A percentile compares a stretch with the other conserved stretches of the same genome.
These are phyloP conservation scores for Diplosphaera chodatii DNA, from an alignment of 139 green algal genomes.

Conservation along the genomic window DNA sequence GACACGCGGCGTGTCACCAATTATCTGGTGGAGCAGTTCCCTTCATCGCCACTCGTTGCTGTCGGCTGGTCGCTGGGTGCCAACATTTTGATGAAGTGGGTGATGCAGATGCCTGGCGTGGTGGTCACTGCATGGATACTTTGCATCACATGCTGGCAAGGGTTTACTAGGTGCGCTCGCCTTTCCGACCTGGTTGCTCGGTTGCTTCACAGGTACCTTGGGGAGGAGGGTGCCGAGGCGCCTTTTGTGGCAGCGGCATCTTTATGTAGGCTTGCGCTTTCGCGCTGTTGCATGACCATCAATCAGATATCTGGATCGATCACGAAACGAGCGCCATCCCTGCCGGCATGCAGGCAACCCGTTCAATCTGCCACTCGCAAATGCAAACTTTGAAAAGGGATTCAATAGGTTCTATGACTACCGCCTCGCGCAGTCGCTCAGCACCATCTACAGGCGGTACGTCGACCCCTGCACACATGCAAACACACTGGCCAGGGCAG, in stretches of 20 bases:
- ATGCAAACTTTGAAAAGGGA: background rate
- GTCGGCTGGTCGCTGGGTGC: background rate
- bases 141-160: no score
- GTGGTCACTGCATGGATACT: no score
- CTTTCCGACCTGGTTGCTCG: background rate
- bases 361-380: constrained; percentile 62
- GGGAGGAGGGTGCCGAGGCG: constrained; percentile 57
- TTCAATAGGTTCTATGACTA: constrained; percentile 1
- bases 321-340: background rate
- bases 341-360: constrained; percentile 64
- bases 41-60: background rate
- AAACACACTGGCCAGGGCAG: no score
- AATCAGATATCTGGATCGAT: no score
- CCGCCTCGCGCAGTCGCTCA: background rate
- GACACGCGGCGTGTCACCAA: constrained; percentile 48
- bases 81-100: constrained; percentile 33
- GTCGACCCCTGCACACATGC: no score
- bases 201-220: constrained; percentile 37
- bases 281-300: no score
- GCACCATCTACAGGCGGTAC: background rate
- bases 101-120: no score
- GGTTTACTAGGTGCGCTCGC: no score
- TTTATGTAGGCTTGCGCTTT: constrained; percentile 67
- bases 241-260: constrained; percentile 72
- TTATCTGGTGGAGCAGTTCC: background rate